phyloP scores from a whole-genome alignment of 2,329 filamentous ascomycete species.

The Tolypocladium ophioglossoides region DNA sequence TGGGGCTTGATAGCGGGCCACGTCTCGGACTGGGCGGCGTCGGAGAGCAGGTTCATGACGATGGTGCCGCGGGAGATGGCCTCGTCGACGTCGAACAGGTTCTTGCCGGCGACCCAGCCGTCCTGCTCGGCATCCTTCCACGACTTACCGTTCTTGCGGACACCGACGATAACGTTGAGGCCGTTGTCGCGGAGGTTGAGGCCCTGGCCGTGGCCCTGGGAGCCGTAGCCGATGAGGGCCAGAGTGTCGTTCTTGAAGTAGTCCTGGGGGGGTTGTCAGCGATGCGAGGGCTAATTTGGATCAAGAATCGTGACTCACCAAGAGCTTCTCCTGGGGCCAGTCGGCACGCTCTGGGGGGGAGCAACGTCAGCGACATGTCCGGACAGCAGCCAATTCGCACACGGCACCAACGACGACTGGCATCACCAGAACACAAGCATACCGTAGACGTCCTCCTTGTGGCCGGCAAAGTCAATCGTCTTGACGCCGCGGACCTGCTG shows the following conservation, averaged over 20 bases:
- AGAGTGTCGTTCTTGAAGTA: slow-evolving; percentile 99
- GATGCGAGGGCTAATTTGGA: not conserved
- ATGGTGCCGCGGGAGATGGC: slow-evolving; percentile 89
- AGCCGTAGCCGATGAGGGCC: slow-evolving; percentile 96
- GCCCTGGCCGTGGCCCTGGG: slow-evolving; percentile 96
- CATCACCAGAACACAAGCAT: slow-evolving; percentile 18
- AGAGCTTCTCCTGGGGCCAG: slow-evolving; percentile 97
- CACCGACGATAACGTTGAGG: slow-evolving; percentile 97
- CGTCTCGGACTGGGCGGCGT: slow-evolving; percentile 97
- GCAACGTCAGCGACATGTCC: slow-evolving; percentile 7
- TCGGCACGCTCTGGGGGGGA: slow-evolving; percentile 71
- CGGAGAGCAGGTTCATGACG: slow-evolving; percentile 97
- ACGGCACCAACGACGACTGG: not conserved
- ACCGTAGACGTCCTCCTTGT: slow-evolving; percentile 93
- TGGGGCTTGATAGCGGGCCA: slow-evolving; percentile 98
- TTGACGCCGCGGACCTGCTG: slow-evolving; percentile 85
- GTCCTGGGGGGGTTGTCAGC: slow-evolving; percentile 44
- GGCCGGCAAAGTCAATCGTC: slow-evolving; percentile 97
- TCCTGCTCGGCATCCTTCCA: slow-evolving; percentile 97
- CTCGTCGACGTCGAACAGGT: slow-evolving; percentile 97
- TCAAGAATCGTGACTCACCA: slow-evolving; percentile 48
- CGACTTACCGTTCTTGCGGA: slow-evolving; percentile 94
- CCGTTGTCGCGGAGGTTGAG: slow-evolving; percentile 99
- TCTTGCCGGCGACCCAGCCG: slow-evolving; percentile 97
- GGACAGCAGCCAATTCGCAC: not conserved